Base-by-base conservation (phyloP, 495 filamentous ascomycete genomes). In the Beverwykella pulmonaria region DNA sequence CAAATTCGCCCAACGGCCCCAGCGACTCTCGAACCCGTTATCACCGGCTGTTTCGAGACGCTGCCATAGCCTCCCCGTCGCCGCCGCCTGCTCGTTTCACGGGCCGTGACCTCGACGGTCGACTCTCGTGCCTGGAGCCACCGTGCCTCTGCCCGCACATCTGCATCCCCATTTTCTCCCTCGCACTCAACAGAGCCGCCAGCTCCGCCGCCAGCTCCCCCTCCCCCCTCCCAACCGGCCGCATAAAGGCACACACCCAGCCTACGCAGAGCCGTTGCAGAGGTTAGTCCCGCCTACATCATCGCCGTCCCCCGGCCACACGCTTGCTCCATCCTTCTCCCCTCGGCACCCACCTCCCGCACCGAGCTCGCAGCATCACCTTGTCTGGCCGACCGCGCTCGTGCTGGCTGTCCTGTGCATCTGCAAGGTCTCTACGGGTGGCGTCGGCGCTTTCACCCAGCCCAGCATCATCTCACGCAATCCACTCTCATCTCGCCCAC, bases 1-100 rank as follows among this genome's bases (percentile, higher is more conserved):
- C 14, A 67, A 61, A 54, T 22, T 58, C 48, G 47, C 63, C 63
- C 61, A 30, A 44, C 50, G 46, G 23, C 63, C 32, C 49, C 34
- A 29, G 63, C n/a, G 49, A 60, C 20, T 9, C 56, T 47, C 49
- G 63, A 47, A 9, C 10, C 8, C 17, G 27, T 46, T 30, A 0
- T 48, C n/a, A 2, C 41, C 47, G 63, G 25, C 63, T 26, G 46
- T 30, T 39, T 61, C 56, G 63, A 60, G 63, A 3, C 39, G 63
- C 63, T 53, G 63, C 49, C 49, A 54, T 34, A 20, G 61, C 49
- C 23, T 12, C 49, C 23, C 32, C 39, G 34, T 53, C 48, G 63
- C 39, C 55, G 47, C 26, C 39, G 48, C 63, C 50, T 44, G 48
- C 63, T 49, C 56, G 41, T 47, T 30, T 34, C n/a, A 19, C 54